These are phyloP conservation scores for Chlorella sorokiniana DNA, from an alignment of 139 green algal species.

Conservation along the genomic window DNA sequence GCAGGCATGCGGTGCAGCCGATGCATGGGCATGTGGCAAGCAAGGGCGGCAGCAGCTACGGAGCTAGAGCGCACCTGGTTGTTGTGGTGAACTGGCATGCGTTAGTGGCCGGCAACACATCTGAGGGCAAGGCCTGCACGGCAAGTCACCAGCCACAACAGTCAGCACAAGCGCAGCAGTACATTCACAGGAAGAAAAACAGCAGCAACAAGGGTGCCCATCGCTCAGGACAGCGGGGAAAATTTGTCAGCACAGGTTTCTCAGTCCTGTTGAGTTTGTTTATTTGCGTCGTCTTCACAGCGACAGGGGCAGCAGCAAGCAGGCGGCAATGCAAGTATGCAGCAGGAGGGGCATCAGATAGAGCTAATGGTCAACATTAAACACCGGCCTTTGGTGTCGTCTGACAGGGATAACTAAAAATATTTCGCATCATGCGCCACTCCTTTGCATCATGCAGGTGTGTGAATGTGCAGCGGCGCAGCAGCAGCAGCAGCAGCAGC, in stretches of 20 bases:
- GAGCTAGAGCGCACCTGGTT: background rate
- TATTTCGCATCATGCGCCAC: constrained; percentile 31
- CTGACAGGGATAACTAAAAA: constrained; percentile 82
- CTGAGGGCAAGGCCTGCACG: no score
- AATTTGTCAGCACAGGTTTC: constrained; percentile 51
- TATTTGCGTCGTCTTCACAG: constrained; percentile 57
- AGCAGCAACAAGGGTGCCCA: background rate
- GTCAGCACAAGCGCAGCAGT: background rate
- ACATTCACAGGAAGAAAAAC: background rate
- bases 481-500: constrained; percentile 8
- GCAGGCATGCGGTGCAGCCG: background rate
- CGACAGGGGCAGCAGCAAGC: background rate
- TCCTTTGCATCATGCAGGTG: constrained; percentile 34
- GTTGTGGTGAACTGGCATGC: background rate
- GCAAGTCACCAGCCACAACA: no score
- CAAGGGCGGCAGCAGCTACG: background rate
- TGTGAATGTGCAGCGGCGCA: background rate
- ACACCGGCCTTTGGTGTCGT: constrained; percentile 58
- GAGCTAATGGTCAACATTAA: constrained; percentile 71
- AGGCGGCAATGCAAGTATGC: background rate
- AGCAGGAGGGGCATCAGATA: constrained; percentile 68
- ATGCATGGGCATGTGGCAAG: background rate
- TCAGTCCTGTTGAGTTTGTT: constrained; percentile 88
- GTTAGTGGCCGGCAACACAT: background rate
- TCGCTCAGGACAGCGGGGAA: constrained; percentile 73